Base-by-base conservation (phyloP, 495 filamentous ascomycete species). In the Hypoxylon cercidicola region DNA sequence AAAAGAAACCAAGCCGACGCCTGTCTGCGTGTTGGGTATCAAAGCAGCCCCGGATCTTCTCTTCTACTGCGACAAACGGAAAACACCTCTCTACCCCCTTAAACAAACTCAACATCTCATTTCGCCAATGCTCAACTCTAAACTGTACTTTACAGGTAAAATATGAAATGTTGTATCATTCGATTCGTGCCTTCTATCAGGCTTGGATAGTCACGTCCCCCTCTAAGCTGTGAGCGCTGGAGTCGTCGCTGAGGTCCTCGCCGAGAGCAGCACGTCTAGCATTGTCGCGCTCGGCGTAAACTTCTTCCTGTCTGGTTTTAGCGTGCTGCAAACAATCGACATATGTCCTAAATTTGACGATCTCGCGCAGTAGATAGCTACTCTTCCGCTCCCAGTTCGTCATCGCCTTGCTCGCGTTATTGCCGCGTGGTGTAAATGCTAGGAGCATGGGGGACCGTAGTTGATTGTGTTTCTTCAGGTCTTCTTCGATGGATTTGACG, bases 381-480 rank as follows among this genome's bases (percentile, higher is more conserved):
- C 90, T 94, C 77, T 97, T 97, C 55, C 89, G 86, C 79, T 99
- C 93, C 96, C 96, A 99, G 73, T 99, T 99, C 4, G 88, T 81
- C 89, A 97, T 88, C 1, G 94, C 91, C 75, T 91, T 93, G 46
- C 77, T 77, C 19, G 86, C 81, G 72, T 98, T 99, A 18, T 87
- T 85, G 55, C 93, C 89, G 20, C 94, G 87, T 1, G 93, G 92
- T 18, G 93, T 92, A 73, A 96, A 99, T 62, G 95, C 93, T 50
- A 96, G 80, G 35, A 91, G 81, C 90, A 99, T 96, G 13, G 90
- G 87, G 13, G 85, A 84, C 44, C 93, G 83, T 39, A 97, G 82
- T 68, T 95, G 88, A 68, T 98, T 97, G 76, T 98, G 95, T 60
- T 84, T 83, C 69, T 90, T 82, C 32, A 97, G 80, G 39, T 99